Conservation (phyloP, 2,329 filamentous ascomycete species). For the Stromatinia cepivora region DNA sequence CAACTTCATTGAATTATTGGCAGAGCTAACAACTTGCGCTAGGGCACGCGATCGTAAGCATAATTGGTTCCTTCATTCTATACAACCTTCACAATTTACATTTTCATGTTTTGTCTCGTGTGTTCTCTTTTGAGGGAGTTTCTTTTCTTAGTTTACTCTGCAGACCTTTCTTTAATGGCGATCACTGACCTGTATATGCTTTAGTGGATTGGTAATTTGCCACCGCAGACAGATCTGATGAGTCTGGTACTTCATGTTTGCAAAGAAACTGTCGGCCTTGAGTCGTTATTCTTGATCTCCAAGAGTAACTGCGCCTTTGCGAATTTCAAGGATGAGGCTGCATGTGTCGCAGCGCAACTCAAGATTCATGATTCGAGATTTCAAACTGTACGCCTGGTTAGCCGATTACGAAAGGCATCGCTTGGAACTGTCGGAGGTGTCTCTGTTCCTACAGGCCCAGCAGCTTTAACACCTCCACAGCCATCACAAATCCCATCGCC, state of each 20-base stretch:
- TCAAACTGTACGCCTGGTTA: slow-evolving; percentile 80
- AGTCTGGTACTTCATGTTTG: slow-evolving; percentile 89
- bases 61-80: background rate
- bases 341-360: slow-evolving; percentile 74
- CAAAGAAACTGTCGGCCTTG: slow-evolving; percentile 71
- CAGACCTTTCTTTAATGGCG: no score
- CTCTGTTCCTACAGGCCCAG: slow-evolving; percentile 38
- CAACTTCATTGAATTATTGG: background rate
- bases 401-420: slow-evolving; percentile 67
- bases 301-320: slow-evolving; percentile 98
- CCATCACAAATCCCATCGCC: slow-evolving; percentile 34
- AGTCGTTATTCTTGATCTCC: slow-evolving; percentile 90
- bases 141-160: background rate
- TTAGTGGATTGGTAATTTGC: slow-evolving; percentile 87
- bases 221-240: slow-evolving; percentile 77
- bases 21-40: slow-evolving; percentile 36
- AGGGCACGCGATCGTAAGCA: slow-evolving; percentile 70
- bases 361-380: slow-evolving; percentile 91
- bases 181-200: slow-evolving; percentile 6
- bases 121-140: background rate
- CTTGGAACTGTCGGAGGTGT: slow-evolving; percentile 40
- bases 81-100: background rate
- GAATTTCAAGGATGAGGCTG: slow-evolving; percentile 81
- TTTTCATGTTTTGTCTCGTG: background rate
- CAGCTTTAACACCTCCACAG: slow-evolving; percentile 34